A percentile compares a stretch with the other conserved stretches of the same genome.
Conservation (phyloP, 176 grass and related monocot genomes). For the Avena atlantica region DNA sequence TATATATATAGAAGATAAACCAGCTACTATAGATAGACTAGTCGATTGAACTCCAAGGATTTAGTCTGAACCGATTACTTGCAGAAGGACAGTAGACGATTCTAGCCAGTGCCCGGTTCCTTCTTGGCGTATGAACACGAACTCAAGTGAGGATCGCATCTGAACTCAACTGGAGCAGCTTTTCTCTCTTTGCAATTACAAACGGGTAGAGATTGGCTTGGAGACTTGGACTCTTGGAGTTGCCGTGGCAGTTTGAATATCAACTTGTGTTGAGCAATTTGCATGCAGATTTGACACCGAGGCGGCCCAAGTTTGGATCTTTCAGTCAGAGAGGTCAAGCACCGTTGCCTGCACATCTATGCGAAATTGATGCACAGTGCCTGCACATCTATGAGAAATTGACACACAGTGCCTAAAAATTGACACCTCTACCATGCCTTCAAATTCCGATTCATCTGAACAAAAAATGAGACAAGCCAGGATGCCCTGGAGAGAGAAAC, state of each 20-base stretch:
- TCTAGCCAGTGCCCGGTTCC: not conserved
- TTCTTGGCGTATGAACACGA: not conserved
- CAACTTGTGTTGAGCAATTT: too few relatives aligned
- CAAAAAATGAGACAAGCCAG: not conserved
- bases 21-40: not conserved
- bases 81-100: not conserved
- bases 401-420: not conserved
- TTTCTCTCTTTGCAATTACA: not conserved
- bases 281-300: too few relatives aligned
- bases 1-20: not conserved
- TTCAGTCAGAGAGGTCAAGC: not conserved
- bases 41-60: not conserved
- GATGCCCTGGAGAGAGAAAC: not conserved
- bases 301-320: too few relatives aligned
- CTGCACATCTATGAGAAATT: not conserved
- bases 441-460: not conserved
- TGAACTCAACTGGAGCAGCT: not conserved
- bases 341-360: not conserved
- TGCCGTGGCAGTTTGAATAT: not conserved
- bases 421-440: not conserved
- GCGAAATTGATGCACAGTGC: not conserved
- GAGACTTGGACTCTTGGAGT: not conserved
- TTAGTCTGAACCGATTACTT: not conserved
- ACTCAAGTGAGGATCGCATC: not conserved
- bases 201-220: not conserved